These are phyloP conservation scores for Phytophthora constricta DNA, from an alignment of 352 stramenopile genomes.

Conservation along the genomic window DNA sequence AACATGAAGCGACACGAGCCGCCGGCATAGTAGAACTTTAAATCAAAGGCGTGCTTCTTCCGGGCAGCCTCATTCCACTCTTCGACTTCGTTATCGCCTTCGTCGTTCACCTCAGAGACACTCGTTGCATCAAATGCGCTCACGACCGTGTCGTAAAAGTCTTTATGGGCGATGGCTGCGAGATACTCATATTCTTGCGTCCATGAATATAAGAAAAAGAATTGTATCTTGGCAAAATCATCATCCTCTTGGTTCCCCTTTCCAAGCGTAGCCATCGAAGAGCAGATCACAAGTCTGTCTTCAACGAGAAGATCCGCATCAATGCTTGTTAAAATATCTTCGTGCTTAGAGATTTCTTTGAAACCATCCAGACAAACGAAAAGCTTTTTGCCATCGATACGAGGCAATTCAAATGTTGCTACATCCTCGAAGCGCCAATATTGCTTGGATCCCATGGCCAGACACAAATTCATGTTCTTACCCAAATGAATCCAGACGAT, in stretches of 20 bases:
- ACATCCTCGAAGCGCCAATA: not conserved
- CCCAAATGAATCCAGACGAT: conserved; percentile 33
- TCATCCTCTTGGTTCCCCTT: conserved; percentile 12
- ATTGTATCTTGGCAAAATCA: not conserved
- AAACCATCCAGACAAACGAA: not conserved
- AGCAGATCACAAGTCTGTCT: conserved; percentile 16
- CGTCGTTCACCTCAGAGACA: conserved; percentile 9
- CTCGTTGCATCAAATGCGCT: conserved; percentile 15
- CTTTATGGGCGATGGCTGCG: not conserved
- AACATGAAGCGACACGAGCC: conserved; percentile 36
- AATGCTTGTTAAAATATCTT: not conserved
- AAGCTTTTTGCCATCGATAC: conserved; percentile 1
- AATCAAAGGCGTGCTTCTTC: conserved; percentile 12
- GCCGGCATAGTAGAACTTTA: conserved; percentile 41
- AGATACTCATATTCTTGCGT: conserved; percentile 20
- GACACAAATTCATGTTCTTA: not conserved
- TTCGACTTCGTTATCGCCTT: conserved; percentile 7
- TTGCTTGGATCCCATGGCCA: conserved; percentile 3
- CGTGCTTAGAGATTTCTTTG: not conserved
- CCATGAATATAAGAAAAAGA: conserved; percentile 24
- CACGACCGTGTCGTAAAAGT: conserved; percentile 10
- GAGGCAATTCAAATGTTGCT: conserved; percentile 7
- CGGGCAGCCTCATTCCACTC: not conserved
- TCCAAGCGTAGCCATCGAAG: conserved; percentile 8
- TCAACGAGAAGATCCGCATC: not conserved